Evolutionary conservation across 2,329 filamentous ascomycete genomes (phyloP).

Genomic region (Thermoascus crustaceus): DNA sequence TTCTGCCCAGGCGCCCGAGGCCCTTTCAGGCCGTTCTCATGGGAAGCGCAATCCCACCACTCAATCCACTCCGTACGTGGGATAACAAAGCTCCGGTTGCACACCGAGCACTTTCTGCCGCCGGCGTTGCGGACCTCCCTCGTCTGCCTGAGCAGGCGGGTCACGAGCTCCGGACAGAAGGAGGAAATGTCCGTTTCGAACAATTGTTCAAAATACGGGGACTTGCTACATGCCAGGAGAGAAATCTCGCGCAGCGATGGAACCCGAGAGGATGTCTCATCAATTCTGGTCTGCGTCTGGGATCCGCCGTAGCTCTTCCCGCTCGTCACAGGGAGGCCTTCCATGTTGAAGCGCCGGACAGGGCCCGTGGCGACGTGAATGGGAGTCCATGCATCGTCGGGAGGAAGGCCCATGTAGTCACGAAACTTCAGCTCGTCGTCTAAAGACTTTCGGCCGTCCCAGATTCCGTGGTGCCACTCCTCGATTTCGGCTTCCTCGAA

Average conservation of each 20-base stretch:
- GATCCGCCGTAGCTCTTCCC: constrained; percentile 4
- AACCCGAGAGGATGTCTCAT: constrained; percentile 12
- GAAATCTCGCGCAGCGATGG: constrained; percentile 38
- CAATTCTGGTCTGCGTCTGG: constrained; percentile 3
- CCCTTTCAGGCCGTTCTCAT: constrained; percentile 31
- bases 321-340: constrained; percentile 19
- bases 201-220: constrained; percentile 28
- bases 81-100: constrained; percentile 32
- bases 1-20: constrained; percentile 21
- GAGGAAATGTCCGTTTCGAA: constrained; percentile 26
- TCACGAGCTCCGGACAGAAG: constrained; percentile 26
- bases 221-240: constrained; percentile 31
- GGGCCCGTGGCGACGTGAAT: constrained; percentile 30
- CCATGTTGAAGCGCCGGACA: constrained; percentile 25
- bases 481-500: constrained; percentile 23
- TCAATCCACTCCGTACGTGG: constrained; percentile 38
- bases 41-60: constrained; percentile 36
- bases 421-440: constrained; percentile 10
- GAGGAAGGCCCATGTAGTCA: constrained; percentile 18
- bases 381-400: constrained; percentile 26
- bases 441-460: constrained; percentile 6
- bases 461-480: constrained; percentile 22
- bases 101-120: constrained; percentile 33
- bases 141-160: constrained; percentile 28
- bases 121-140: constrained; percentile 28